Evolutionary conservation across 2,329 filamentous ascomycete genomes (phyloP).

Genomic region (Epichloe scottii): DNA sequence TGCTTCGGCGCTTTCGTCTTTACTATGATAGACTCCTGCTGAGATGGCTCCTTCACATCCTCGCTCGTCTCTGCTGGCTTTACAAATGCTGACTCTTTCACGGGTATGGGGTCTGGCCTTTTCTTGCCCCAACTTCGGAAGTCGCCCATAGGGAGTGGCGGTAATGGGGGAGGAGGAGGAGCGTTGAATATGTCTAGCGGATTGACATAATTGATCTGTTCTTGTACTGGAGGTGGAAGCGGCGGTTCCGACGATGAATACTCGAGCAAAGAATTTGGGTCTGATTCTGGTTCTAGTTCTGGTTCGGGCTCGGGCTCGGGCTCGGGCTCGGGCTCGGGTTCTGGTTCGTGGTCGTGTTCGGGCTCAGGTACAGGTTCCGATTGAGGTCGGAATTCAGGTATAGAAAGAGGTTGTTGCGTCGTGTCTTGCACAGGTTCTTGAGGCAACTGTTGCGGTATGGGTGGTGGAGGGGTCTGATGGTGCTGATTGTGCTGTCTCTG

Average conservation of each 20-base stretch:
- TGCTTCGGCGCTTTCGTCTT: slow-evolving; percentile 5
- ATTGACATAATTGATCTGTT: slow-evolving; percentile 23
- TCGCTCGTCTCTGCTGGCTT: slow-evolving; percentile 1
- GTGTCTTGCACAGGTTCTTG: slow-evolving; percentile 4
- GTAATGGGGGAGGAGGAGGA: slow-evolving; percentile 15
- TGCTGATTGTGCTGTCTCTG: background rate
- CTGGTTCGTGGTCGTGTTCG: background rate
- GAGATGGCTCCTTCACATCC: slow-evolving; percentile 5
- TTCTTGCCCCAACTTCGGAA: slow-evolving; percentile 9
- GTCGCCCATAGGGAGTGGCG: slow-evolving; percentile 14
- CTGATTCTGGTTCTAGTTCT: background rate
- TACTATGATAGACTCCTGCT: slow-evolving; percentile 7
- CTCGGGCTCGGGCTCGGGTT: background rate
- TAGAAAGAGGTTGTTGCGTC: background rate
- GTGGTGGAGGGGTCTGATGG: slow-evolving; percentile 6
- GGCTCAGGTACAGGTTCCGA: background rate
- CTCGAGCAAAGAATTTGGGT: background rate
- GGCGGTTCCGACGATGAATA: background rate
- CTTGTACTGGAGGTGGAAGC: slow-evolving; percentile 3
- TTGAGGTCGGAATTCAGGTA: background rate
- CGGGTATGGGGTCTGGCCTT: slow-evolving; percentile 2
- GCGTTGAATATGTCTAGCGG: slow-evolving; percentile 25
- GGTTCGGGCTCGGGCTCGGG: background rate
- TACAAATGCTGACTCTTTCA: slow-evolving; percentile 4
- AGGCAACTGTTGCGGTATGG: slow-evolving; percentile 1